These are phyloP conservation scores for Thielaviopsis ethacetica DNA, from an alignment of 2,329 filamentous ascomycete genomes.

Conservation along the genomic window DNA sequence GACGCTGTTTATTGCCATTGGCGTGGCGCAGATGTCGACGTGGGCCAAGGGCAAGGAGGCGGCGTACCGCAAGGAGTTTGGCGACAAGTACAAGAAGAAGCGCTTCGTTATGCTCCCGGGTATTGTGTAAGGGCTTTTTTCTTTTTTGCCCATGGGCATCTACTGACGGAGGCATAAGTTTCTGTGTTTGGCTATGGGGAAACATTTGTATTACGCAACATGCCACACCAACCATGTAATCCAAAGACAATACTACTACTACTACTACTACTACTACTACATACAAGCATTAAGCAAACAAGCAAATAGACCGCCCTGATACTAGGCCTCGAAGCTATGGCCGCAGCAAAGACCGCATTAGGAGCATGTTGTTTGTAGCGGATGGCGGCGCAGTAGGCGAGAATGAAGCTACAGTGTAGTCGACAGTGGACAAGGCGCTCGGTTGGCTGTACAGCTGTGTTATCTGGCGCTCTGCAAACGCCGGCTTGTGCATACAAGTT, in stretches of 20 bases:
- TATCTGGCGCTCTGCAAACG: not conserved
- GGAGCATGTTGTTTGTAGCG: not conserved
- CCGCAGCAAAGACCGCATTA: not conserved
- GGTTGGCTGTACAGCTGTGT: not conserved
- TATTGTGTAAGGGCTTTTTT: constrained; percentile 37
- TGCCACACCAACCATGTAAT: not conserved
- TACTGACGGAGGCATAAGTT: not conserved
- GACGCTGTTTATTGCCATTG: constrained; percentile 57
- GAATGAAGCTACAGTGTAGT: not conserved
- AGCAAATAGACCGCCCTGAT: not conserved
- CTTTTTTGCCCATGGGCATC: not conserved
- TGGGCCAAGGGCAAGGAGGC: constrained; percentile 91
- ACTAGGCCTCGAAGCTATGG: not conserved
- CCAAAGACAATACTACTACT: not conserved
- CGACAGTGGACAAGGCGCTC: not conserved
- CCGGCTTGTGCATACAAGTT: not conserved
- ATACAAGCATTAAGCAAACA: not conserved
- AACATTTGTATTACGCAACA: not conserved
- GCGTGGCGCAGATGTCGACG: constrained; percentile 60
- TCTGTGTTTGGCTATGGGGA: not conserved
- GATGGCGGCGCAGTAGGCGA: not conserved
- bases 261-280: no score
- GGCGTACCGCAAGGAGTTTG: constrained; percentile 79
- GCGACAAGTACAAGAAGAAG: constrained; percentile 92
- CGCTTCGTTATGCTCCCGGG: constrained; percentile 67